These are phyloP conservation scores for Fistulina hepatica DNA, from an alignment of 1,284 basidiomycete genomes.

Conservation along the genomic window DNA sequence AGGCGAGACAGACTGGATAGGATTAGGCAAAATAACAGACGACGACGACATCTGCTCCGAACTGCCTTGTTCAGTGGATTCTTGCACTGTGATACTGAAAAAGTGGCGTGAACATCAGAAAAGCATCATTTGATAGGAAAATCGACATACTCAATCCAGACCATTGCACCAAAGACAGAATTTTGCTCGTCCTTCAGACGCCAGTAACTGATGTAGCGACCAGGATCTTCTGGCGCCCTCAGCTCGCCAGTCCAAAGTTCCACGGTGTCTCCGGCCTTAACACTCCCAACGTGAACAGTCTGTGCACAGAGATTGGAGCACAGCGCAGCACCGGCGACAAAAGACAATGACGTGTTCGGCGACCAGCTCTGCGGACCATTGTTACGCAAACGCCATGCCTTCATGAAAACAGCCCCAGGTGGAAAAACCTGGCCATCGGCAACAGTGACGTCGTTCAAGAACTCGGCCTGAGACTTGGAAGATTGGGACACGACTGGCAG, in stretches of 20 bases:
- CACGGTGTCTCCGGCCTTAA: conserved; percentile 44
- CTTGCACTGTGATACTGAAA: too few relatives aligned
- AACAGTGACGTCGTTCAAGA: conserved; percentile 60
- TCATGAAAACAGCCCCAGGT: conserved; percentile 75
- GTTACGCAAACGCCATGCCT: conserved; percentile 69
- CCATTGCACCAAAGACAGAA: conserved; percentile 56
- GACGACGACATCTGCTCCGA: too few relatives aligned
- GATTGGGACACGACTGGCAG: too few relatives aligned
- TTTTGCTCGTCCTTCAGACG: conserved; percentile 48
- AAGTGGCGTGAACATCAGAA: too few relatives aligned
- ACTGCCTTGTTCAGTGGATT: too few relatives aligned
- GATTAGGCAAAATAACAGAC: conserved; percentile 5
- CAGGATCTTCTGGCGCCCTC: conserved; percentile 68
- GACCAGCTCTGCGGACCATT: conserved; percentile 58
- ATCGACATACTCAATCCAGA: conserved; percentile 64
- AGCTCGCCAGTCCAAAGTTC: conserved; percentile 65
- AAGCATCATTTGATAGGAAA: conserved; percentile 2
- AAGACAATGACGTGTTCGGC: conserved; percentile 49
- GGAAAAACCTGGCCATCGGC: conserved; percentile 69
- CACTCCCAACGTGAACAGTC: conserved; percentile 10
- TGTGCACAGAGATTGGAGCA: conserved; percentile 13
- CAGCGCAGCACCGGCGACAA: conserved; percentile 55
- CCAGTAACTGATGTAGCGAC: conserved; percentile 70
- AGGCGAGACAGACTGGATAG: too few relatives aligned
- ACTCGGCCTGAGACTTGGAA: conserved; percentile 42